Evolutionary conservation across 1,139 yeast species (phyloP).

Genomic region (Sporopachydermia cereana): DNA sequence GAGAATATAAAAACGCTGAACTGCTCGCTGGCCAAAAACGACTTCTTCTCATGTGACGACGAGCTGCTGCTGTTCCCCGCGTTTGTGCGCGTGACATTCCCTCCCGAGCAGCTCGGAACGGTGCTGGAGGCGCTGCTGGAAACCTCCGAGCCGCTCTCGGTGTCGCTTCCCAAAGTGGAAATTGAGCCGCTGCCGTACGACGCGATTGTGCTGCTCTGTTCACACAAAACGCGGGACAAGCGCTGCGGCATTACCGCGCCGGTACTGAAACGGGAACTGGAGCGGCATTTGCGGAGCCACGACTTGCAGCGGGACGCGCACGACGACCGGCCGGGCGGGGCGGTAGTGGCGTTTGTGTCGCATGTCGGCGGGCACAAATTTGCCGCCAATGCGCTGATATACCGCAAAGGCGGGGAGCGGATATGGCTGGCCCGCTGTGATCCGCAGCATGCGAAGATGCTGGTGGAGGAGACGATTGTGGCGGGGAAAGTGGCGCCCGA

Average conservation of each 20-base stretch:
- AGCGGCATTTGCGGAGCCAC: slow-evolving; percentile 53
- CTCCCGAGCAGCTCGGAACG: not conserved
- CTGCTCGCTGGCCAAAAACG: slow-evolving; percentile 1
- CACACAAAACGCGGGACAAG: slow-evolving; percentile 85
- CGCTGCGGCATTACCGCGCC: slow-evolving; percentile 94
- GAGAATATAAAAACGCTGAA: not conserved
- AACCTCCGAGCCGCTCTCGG: not conserved
- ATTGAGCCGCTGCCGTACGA: slow-evolving; percentile 31
- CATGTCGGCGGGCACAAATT: slow-evolving; percentile 96
- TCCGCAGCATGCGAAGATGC: slow-evolving; percentile 63
- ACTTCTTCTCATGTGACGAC: not conserved
- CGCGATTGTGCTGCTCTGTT: slow-evolving; percentile 66
- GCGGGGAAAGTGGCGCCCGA: slow-evolving; percentile 66
- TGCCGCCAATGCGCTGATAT: slow-evolving; percentile 79
- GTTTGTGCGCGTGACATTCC: not conserved
- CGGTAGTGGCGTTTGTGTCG: slow-evolving; percentile 53
- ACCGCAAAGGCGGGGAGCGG: slow-evolving; percentile 59
- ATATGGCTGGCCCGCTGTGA: slow-evolving; percentile 83
- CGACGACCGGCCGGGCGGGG: slow-evolving; percentile 66
- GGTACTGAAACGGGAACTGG: slow-evolving; percentile 72
- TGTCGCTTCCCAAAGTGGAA: slow-evolving; percentile 11
- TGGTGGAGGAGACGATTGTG: slow-evolving; percentile 62
- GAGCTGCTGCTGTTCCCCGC: slow-evolving; percentile 1
- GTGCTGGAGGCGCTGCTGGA: not conserved
- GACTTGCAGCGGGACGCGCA: slow-evolving; percentile 65